Evolutionary conservation across 1,139 yeast genomes (phyloP), one percentile per base, ranked within the genome.

Genomic region (Magnusiomyces paraingens): DNA sequence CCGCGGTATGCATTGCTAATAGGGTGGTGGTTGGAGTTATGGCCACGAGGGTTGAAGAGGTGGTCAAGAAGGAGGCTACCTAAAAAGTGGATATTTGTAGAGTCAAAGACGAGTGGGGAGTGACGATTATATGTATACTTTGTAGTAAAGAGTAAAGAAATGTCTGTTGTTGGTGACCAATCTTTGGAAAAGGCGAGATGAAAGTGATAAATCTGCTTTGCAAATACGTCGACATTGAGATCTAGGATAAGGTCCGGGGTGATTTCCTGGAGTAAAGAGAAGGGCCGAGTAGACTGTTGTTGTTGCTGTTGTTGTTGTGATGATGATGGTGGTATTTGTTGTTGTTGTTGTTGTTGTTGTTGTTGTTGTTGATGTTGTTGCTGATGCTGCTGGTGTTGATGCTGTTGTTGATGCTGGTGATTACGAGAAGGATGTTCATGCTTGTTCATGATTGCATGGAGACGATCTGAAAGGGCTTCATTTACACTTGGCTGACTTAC

Each of bases 121-220:
- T 73, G 75, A 48, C 78, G 74, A 38, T 78, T 68, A 58, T 73
- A 75, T 20, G 66, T 61, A 51, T 71, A 65, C 38, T 74, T 71
- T 47, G 75, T 75, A 55, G 75, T 61, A 57, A 70, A 80, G n/a
- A 83, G 67, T 51, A 83, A 68, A 0, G 86, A 79, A 47, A 79
- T 75, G 67, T 84, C 90, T 11, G 67, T 64, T 58, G 84, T 79
- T 2, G 96, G 90, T 53, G 88, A 84, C 97, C 97, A 91, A 12
- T 71, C 67, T 32, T 62, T 58, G 57, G 71, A 70, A 49, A 70
- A 65, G 26, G 64, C 62, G 35, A 71, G 64, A 55, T 72, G 73
- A 57, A 72, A 72, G 38, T 57, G 60, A 50, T 72, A 68, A 32
- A 72, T 63, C 59, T 72, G 76, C 12, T 63, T 62, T 1, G 74